Percentiles rank a stretch among this genome's conserved stretches.
Conservation (phyloP, 2,329 filamentous ascomycete genomes). For the Aspergillus sp. region DNA sequence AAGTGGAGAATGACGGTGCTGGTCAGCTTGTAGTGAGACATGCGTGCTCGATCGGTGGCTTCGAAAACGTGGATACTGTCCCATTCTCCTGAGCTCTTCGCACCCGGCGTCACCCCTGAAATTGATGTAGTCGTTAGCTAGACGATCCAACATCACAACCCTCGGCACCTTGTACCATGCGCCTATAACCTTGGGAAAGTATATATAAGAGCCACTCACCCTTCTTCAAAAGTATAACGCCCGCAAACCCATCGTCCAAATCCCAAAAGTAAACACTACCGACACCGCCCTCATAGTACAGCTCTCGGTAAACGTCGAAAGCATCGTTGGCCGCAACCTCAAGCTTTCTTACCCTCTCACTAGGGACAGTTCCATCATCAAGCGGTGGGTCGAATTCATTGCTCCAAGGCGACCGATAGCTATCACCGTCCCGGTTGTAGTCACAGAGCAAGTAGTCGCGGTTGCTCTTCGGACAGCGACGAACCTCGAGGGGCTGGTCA, state of each 20-base stretch:
- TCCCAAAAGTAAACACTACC: conserved; percentile 98
- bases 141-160: neutral
- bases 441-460: conserved; percentile 97
- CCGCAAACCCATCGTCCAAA: conserved; percentile 93
- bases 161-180: no score
- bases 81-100: conserved; percentile 74
- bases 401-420: conserved; percentile 96
- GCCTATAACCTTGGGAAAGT: no score
- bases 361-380: conserved; percentile 78
- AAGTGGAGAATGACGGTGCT: conserved; percentile 92
- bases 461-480: conserved; percentile 77
- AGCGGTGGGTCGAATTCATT: conserved; percentile 95
- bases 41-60: conserved; percentile 82
- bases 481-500: conserved; percentile 83
- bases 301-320: conserved; percentile 90
- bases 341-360: conserved; percentile 85
- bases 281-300: conserved; percentile 88
- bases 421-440: conserved; percentile 98
- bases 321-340: conserved; percentile 91
- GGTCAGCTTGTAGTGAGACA: conserved; percentile 94
- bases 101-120: conserved; percentile 56
- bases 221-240: conserved; percentile 93
- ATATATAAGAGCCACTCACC: conserved; percentile 43
- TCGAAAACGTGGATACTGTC: conserved; percentile 99
- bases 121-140: conserved; percentile 5